Percentiles rank a stretch among this genome's conserved stretches.
phyloP scores from a whole-genome alignment of 768 basidiomycete species.

The Hysterangium stoloniferum region DNA sequence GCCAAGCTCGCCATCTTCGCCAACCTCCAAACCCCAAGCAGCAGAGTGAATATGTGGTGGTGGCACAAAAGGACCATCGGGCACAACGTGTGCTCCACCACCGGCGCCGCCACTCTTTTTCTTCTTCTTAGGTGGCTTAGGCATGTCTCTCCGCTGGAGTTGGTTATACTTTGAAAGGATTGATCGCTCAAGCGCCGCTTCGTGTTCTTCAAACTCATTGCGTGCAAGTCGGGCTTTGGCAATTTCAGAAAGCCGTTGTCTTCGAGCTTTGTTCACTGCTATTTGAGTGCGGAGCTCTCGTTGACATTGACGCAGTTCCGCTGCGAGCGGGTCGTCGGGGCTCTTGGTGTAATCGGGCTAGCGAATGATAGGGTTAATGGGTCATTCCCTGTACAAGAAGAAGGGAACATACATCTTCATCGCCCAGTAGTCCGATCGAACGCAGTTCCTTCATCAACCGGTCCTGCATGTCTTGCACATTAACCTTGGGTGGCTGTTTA shows the following conservation, averaged over 20 bases:
- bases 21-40: conserved; percentile 59
- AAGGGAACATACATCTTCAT: conserved; percentile 52
- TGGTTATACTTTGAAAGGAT: conserved; percentile 69
- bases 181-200: conserved; percentile 82
- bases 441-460: conserved; percentile 70
- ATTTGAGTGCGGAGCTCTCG: conserved; percentile 68
- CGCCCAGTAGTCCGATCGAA: conserved; percentile 56
- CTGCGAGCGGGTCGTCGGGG: conserved; percentile 84
- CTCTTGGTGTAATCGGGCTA: conserved; percentile 11
- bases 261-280: conserved; percentile 77
- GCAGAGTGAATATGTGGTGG: conserved; percentile 53
- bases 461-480: conserved; percentile 72
- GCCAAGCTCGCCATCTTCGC: conserved; percentile 54
- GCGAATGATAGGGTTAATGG: conserved; percentile 24
- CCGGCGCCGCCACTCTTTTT: conserved; percentile 35
- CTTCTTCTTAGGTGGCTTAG: conserved; percentile 62
- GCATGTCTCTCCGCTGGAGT: conserved; percentile 49
- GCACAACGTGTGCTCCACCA: conserved; percentile 21
- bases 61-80: conserved; percentile 29
- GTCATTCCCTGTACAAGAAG: conserved; percentile 7
- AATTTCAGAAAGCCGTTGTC: conserved; percentile 58
- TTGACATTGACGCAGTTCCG: conserved; percentile 85
- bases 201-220: conserved; percentile 80
- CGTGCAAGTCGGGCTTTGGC: conserved; percentile 85
- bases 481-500: conserved; percentile 38